Conservation (phyloP, 306 rosid species). For the Cucurbita argyrosperma region DNA sequence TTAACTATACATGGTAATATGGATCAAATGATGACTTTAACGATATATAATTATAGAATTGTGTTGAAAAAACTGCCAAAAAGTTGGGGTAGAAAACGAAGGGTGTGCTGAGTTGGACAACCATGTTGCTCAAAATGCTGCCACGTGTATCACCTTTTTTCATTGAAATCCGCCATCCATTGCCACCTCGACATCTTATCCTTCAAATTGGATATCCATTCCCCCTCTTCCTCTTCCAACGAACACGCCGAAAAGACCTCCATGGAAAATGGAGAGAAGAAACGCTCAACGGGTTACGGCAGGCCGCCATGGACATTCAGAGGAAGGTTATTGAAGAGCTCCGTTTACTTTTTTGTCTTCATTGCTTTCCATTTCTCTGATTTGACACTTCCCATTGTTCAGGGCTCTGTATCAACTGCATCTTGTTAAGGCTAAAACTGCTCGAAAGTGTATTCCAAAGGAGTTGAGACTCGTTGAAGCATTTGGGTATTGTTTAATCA, state of each 20-base stretch:
- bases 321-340: constrained; percentile 44
- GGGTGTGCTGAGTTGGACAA: background rate
- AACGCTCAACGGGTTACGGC: constrained; percentile 47
- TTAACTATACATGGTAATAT: too few species aligned
- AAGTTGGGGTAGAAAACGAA: background rate
- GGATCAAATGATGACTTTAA: too few species aligned
- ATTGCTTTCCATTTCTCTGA: background rate
- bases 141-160: background rate
- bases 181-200: background rate
- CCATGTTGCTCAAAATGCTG: background rate
- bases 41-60: too few species aligned
- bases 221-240: background rate
- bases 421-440: constrained; percentile 73
- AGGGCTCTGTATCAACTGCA: constrained; percentile 92
- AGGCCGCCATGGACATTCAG: constrained; percentile 80
- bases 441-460: constrained; percentile 64
- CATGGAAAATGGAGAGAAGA: constrained; percentile 34
- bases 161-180: background rate
- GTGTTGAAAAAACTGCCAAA: background rate
- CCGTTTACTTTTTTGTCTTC: background rate
- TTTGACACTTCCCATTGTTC: background rate
- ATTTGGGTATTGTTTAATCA: constrained; percentile 41
- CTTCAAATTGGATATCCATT: background rate
- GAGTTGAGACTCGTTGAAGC: constrained; percentile 80
- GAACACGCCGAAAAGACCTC: background rate